These are phyloP conservation scores for Hypoxylon lienhwacheense DNA, from an alignment of 495 filamentous ascomycete species.

Conservation along the genomic window DNA sequence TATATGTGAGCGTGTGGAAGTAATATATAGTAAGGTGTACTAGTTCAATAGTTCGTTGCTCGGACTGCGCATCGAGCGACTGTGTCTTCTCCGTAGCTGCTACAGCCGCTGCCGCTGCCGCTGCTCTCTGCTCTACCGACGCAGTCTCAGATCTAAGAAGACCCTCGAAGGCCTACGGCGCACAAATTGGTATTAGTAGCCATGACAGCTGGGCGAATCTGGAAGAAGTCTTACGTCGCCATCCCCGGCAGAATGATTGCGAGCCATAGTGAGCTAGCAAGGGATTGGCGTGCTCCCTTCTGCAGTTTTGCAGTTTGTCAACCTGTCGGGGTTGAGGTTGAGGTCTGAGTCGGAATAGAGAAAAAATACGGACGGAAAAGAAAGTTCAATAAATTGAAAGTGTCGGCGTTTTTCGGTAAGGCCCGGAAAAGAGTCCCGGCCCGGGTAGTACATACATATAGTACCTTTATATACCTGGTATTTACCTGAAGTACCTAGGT, in stretches of 20 bases:
- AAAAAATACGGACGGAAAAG: too few species aligned
- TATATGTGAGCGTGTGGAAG: background rate
- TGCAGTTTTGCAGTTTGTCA: background rate
- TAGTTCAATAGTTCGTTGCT: conserved; percentile 35
- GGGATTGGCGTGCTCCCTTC: conserved; percentile 2
- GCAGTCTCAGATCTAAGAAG: conserved; percentile 34
- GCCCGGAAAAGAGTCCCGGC: too few species aligned
- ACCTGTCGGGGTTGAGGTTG: conserved; percentile 2
- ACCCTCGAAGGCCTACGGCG: conserved; percentile 32
- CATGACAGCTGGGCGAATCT: background rate
- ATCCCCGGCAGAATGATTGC: conserved; percentile 22
- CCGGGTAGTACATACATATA: too few species aligned
- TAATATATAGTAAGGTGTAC: conserved; percentile 15
- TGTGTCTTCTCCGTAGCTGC: conserved; percentile 21
- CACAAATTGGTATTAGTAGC: conserved; percentile 3
- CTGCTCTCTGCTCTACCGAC: conserved; percentile 29
- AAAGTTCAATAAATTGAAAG: too few species aligned
- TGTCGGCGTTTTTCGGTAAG: too few species aligned
- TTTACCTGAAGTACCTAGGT: too few species aligned
- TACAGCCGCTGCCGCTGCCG: conserved; percentile 22
- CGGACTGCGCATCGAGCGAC: conserved; percentile 26
- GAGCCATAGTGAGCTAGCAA: conserved; percentile 30
- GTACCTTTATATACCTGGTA: too few species aligned
- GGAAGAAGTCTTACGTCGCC: conserved; percentile 27
- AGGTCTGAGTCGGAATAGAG: too few species aligned